Evolutionary conservation across 1,284 basidiomycete species (phyloP).

Genomic region (Marasmius sp.): DNA sequence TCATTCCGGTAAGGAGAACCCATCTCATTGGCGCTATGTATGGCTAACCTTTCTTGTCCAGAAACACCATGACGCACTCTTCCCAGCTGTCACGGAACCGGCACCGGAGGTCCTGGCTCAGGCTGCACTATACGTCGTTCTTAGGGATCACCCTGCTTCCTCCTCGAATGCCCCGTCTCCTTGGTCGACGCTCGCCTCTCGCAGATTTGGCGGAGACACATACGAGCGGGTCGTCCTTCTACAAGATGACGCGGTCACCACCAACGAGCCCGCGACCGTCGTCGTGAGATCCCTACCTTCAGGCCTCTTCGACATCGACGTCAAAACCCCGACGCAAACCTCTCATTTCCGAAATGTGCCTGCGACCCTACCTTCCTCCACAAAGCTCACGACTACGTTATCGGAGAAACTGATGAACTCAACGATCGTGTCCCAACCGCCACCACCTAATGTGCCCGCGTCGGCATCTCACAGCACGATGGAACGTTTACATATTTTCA

Average conservation of each 20-base stretch:
- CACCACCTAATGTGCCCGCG: conserved; percentile 48
- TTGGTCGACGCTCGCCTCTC: conserved; percentile 69
- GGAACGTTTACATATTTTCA: conserved; percentile 75
- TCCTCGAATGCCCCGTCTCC: conserved; percentile 41
- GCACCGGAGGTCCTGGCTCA: conserved; percentile 69
- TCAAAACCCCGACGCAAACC: conserved; percentile 36
- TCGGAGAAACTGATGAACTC: conserved; percentile 45
- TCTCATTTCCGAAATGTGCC: conserved; percentile 50
- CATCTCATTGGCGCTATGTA: neutral
- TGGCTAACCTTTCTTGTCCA: conserved; percentile 25
- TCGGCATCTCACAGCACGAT: conserved; percentile 51
- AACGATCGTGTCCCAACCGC: conserved; percentile 73
- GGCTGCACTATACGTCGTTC: conserved; percentile 73
- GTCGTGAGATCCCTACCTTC: conserved; percentile 42
- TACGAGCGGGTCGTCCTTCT: conserved; percentile 62
- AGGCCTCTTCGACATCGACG: conserved; percentile 55
- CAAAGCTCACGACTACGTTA: conserved; percentile 51
- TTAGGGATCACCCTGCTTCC: conserved; percentile 56
- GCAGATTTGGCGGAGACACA: conserved; percentile 75
- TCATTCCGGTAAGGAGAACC: conserved; percentile 67
- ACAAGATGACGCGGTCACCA: conserved; percentile 47
- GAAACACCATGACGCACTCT: conserved; percentile 81
- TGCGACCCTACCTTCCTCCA: conserved; percentile 53
- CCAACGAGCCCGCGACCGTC: conserved; percentile 40
- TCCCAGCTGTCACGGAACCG: conserved; percentile 61